phyloP scores from a whole-genome alignment of 352 stramenopile species.

The Pythium rishiriense region DNA sequence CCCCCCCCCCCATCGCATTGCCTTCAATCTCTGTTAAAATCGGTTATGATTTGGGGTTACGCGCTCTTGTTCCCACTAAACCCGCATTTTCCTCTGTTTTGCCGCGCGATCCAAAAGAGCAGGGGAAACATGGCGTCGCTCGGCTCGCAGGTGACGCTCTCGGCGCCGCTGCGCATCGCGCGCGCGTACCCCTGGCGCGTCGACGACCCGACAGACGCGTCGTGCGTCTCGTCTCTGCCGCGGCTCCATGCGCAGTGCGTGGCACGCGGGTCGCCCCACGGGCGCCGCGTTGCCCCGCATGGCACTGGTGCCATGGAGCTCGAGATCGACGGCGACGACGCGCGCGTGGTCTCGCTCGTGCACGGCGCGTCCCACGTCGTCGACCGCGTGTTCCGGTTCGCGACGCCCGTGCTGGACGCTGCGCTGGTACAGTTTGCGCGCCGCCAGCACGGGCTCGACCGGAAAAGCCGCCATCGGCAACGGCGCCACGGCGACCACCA shows the following conservation, averaged over 20 bases:
- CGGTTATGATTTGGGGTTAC: neutral
- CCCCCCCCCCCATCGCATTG: too few relatives aligned
- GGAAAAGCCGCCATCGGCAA: constrained; percentile 1
- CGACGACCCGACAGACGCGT: constrained; percentile 9
- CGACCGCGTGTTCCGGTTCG: constrained; percentile 64
- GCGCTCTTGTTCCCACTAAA: neutral
- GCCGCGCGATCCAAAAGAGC: neutral
- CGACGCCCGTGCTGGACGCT: constrained; percentile 55
- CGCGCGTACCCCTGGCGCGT: constrained; percentile 16
- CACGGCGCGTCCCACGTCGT: constrained; percentile 54
- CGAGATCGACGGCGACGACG: constrained; percentile 24
- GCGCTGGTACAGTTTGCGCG: constrained; percentile 45
- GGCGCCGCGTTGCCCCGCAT: constrained; percentile 3
- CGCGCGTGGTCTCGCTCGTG: constrained; percentile 47
- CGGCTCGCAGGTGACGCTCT: neutral
- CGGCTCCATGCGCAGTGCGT: constrained; percentile 20
- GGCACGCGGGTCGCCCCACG: constrained; percentile 1
- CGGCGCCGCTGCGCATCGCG: constrained; percentile 11
- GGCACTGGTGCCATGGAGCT: constrained; percentile 7
- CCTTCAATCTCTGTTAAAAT: neutral
- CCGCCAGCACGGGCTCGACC: constrained; percentile 9
- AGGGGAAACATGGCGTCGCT: constrained; percentile 18
- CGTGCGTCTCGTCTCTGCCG: constrained; percentile 13
- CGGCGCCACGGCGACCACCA: neutral
- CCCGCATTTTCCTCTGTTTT: neutral